phyloP scores from a whole-genome alignment of 768 basidiomycete species.

The Lactifluus hygrophoroides region DNA sequence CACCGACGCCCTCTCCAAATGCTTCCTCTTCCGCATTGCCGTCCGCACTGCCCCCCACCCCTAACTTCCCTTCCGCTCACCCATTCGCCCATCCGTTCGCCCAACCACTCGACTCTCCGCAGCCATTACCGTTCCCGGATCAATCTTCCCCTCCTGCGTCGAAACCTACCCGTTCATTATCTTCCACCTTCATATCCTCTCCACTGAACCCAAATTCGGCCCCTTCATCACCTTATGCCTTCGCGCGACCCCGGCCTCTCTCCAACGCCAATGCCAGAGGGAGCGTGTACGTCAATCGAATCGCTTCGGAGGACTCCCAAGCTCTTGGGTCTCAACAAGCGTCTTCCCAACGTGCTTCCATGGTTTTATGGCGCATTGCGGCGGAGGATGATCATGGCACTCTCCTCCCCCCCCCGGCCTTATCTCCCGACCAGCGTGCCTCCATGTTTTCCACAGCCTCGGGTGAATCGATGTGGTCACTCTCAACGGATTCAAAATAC shows the following conservation, averaged over 20 bases:
- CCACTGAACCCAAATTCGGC: slow-evolving; percentile 42
- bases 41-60: background rate
- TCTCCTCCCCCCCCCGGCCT: slow-evolving; percentile 29
- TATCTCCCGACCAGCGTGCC: slow-evolving; percentile 26
- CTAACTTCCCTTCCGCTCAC: no score
- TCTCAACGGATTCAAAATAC: slow-evolving; percentile 57
- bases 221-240: slow-evolving; percentile 17
- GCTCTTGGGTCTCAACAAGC: slow-evolving; percentile 30
- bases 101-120: background rate
- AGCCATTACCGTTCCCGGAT: background rate
- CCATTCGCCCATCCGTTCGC: no score
- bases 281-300: slow-evolving; percentile 35
- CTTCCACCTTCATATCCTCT: slow-evolving; percentile 38
- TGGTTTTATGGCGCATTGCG: slow-evolving; percentile 60
- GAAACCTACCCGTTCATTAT: slow-evolving; percentile 24
- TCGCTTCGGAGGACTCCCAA: slow-evolving; percentile 38
- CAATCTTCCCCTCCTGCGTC: background rate
- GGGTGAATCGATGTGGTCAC: slow-evolving; percentile 40
- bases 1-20: slow-evolving; percentile 1
- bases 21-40: background rate
- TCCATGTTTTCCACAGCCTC: slow-evolving; percentile 42
- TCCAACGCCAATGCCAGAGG: slow-evolving; percentile 28
- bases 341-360: slow-evolving; percentile 39
- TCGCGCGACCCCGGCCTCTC: slow-evolving; percentile 32
- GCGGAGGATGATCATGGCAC: slow-evolving; percentile 27